Evolutionary conservation across 495 filamentous ascomycete genomes (phyloP), one percentile per base, ranked within the genome.

Genomic region (Amniculicola lignicola): DNA sequence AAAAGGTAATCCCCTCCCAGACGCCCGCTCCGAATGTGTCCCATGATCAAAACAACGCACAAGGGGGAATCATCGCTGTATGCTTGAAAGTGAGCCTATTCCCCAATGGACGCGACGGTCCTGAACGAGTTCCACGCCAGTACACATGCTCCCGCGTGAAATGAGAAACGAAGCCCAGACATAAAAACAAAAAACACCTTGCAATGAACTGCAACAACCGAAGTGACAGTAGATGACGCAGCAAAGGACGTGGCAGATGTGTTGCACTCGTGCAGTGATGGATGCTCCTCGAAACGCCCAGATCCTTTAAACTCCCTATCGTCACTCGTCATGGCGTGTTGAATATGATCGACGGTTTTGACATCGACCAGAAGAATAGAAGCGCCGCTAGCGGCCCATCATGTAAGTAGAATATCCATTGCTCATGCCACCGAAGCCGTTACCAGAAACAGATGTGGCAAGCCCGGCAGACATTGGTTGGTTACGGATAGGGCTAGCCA

Each of bases 21-120:
- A 51, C 51, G 33, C 61, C 51, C 51, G 38, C 57, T 53, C 22
- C 46, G 28, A 47, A 23, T 33, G 48, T 27, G 27, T 35, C 44
- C 43, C 44, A 28, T 54, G 55, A 59, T 47, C 53, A 54, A 63
- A 59, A 15, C 51, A 64, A 64, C 51, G 57, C 57, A 54, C 49
- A 56, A 64, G 56, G 61, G 61, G 61, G 61, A 64, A 64, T 64
- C 61, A 61, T 61, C 61, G 61, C 61, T 64, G 61, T 57, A 64
- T 60, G 61, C 56, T 60, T 54, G 57, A 56, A 64, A 64, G 53
- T 27, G 42, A 54, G 46, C 46, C 56, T 43, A 53, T 33, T 41
- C 46, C 57, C 39, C n/a, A 25, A 60, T 15, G 28, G 56, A 48
- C 61, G 21, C 55, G 39, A 35, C 19, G 41, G 51, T 41, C 56